Base-by-base conservation (phyloP, 2,329 filamentous ascomycete species). In the Alternaria alternata region DNA sequence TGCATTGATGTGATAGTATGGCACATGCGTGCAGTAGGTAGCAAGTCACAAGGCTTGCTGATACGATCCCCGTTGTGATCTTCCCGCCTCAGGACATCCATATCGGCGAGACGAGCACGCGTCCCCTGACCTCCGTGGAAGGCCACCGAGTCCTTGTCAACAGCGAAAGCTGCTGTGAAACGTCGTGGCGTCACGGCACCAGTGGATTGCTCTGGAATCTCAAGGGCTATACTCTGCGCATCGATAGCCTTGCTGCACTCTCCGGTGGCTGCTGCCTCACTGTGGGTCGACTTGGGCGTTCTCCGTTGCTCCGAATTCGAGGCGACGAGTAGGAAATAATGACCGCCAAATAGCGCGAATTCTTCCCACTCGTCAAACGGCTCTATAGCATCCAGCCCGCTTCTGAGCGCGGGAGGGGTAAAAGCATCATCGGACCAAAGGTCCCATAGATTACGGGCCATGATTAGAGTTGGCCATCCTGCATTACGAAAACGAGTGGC, bases 281-380 rank as follows among this genome's bases (percentile, higher is more conserved):
- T 11, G 22, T 44, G 41, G 51, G 42, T 34, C 41, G 64, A 46
- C 43, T 64, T 61, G 52, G 54, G 61, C 44, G 65, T 51, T 32
- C 46, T 36, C 61, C 47, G 39, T 56, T 59, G 47, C 53, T 65
- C 63, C 55, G 61, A 64, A 69, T 79, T 87, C 42, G 81, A 84
- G 14, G 92, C 92, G 20, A 88, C 83, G 8, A 96, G 83, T 43
- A 97, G 80, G 68, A 94, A 91, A 77, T 97, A 96, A 78, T 97
- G 94, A 34, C 89, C 88, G 2, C 87, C 88, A 76, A 96, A 97
- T 1, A 97, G 82, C 3, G 91, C 89, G 73, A 97, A 93, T 71
- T 97, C 94, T 78, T 98, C 94, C 93, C 93, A 97, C 78, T 97
- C 94, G 76, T 98, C 94, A 73, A 98, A 97, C 1, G 90, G 88